Conservation (phyloP, 2,329 filamentous ascomycete species). For the Beauveria rudraprayagi region DNA sequence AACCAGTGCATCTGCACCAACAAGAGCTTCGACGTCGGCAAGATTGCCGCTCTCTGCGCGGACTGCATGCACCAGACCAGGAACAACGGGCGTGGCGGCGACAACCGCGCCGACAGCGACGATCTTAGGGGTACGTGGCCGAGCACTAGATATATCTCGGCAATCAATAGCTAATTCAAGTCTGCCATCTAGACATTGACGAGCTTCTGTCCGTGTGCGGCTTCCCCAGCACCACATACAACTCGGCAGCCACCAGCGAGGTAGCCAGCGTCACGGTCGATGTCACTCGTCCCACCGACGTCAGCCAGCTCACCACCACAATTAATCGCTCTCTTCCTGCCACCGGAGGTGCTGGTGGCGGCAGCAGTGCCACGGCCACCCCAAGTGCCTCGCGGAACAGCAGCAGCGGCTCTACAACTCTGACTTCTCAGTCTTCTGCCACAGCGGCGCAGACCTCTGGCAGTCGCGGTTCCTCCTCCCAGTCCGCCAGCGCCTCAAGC, state of each 20-base stretch:
- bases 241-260: neutral
- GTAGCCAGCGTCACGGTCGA: conserved; percentile 27
- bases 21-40: conserved; percentile 30
- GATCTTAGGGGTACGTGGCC: neutral
- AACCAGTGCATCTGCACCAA: conserved; percentile 34
- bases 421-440: neutral
- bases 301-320: conserved; percentile 28
- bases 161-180: neutral
- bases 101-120: neutral
- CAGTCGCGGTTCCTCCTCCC: neutral
- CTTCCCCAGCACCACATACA: conserved; percentile 7
- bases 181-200: conserved; percentile 1
- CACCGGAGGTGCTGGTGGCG: neutral
- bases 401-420: neutral
- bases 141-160: neutral
- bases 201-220: conserved; percentile 1
- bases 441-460: neutral
- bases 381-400: neutral
- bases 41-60: conserved; percentile 20
- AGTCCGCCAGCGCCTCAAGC: neutral
- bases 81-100: neutral
- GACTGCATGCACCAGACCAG: conserved; percentile 1
- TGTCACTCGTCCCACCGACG: conserved; percentile 24
- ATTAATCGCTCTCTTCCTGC: conserved; percentile 14
- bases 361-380: neutral